Base-by-base conservation (phyloP, 208 protist species). In the Wallacemonas collosoma region DNA sequence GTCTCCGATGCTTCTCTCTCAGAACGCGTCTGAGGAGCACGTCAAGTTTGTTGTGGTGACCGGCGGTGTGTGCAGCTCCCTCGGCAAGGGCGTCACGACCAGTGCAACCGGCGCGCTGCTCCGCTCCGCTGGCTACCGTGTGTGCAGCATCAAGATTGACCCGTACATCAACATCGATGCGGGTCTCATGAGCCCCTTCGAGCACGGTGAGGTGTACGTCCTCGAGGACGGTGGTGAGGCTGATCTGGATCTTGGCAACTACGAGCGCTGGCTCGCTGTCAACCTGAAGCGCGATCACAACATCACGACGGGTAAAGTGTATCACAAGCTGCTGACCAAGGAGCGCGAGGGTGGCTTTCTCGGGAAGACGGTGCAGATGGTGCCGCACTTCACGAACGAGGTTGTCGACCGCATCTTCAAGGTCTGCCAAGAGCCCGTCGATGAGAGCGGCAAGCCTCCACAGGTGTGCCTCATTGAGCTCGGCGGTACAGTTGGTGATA, bases 221-320 rank as follows among this genome's bases (percentile, higher is more conserved):
- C 91, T 99, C 6, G 96, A 99, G 77, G 99, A 99, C 77, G 99
- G 99, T 58, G 98, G 92, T 14, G 89, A 98, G 75, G 95, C 90
- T 6, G 98, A 99, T 71, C 88, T 99, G 2, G 99, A 99, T 76
- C 84, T 99, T 35, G 98, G 99, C 63, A 99, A 99, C 92, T 99
- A 99, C 83, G 99, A 99, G 89, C 97, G 99, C 58, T 99, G 99
- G 89, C 88, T 99, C 65, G 93, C 98, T 55, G 83, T 99, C 38
- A 91, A 82, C 17, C 85, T 99, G 12, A 89, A 73, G 17, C 79
- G 90, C 35, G 95, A 99, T 77, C 97, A 99, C 90, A 99, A 99
- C 90, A 99, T 99, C 76, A 99, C 99, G 2, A 99, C 99, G 4
- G 99, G 99, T 57, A 99, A 99, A 84, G 88, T 99, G 38, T 99